phyloP scores from a whole-genome alignment of 495 filamentous ascomycete genomes.

The Penicillium dipodomyicola region DNA sequence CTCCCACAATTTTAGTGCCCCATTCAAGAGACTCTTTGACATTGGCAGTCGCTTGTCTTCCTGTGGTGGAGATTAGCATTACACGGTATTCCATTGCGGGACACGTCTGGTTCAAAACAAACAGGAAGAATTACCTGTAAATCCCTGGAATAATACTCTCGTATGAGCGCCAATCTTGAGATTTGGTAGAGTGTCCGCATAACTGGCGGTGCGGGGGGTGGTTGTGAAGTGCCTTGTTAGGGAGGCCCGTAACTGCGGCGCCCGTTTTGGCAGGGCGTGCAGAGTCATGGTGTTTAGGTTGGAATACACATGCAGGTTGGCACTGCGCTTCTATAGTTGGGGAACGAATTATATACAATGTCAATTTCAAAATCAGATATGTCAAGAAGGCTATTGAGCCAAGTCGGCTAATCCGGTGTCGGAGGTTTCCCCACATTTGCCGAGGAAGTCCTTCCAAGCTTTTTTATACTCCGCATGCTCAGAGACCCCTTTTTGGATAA shows the following conservation, averaged over 20 bases:
- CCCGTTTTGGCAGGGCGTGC: constrained; percentile 20
- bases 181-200: constrained; percentile 68
- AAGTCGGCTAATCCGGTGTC: constrained; percentile 15
- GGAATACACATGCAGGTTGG: background rate
- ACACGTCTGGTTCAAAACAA: background rate
- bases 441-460: background rate
- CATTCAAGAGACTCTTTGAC: constrained; percentile 78
- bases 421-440: constrained; percentile 10
- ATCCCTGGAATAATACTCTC: constrained; percentile 82
- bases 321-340: background rate
- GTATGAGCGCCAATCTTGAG: constrained; percentile 78
- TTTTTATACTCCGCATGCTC: background rate
- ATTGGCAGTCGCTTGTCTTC: constrained; percentile 69
- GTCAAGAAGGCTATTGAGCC: constrained; percentile 4
- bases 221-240: constrained; percentile 40
- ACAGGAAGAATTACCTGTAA: constrained; percentile 59
- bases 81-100: background rate
- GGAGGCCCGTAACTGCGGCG: constrained; percentile 10
- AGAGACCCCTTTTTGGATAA: background rate
- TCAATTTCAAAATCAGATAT: background rate
- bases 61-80: constrained; percentile 25
- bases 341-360: background rate
- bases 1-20: constrained; percentile 86
- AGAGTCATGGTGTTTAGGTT: constrained; percentile 17
- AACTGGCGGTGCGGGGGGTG: constrained; percentile 33